Conservation (phyloP, 108 stramenopile species). For the Schizochytrium sp. region DNA sequence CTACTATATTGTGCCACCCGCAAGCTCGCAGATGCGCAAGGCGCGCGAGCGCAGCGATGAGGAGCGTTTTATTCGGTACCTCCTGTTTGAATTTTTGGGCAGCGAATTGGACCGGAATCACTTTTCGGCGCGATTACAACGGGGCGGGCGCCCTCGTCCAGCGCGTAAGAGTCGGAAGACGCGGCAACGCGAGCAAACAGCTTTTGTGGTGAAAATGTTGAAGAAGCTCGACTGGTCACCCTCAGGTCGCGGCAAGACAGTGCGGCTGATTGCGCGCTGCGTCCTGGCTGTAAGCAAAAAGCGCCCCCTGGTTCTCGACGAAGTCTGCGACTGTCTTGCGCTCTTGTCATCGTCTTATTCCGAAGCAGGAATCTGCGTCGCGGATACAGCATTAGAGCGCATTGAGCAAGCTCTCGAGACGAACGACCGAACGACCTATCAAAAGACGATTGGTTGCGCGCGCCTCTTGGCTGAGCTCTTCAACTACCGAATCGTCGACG, state of each 20-base stretch:
- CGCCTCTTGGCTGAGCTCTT: background rate
- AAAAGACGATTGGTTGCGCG: background rate
- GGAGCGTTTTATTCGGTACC: background rate
- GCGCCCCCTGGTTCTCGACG: background rate
- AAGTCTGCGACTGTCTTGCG: constrained; percentile 3
- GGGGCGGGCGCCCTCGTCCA: background rate
- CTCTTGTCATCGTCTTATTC: background rate
- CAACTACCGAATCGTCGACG: background rate
- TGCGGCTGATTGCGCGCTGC: background rate
- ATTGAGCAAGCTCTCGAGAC: background rate
- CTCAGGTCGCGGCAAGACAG: background rate
- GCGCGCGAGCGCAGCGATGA: background rate
- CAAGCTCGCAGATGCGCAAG: background rate
- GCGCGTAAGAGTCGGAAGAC: background rate
- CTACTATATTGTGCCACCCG: background rate
- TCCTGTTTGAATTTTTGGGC: background rate
- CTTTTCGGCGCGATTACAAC: background rate
- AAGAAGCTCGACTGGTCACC: background rate
- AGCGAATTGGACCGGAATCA: background rate
- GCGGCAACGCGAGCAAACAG: background rate
- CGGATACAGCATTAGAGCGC: background rate
- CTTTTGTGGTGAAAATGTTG: background rate
- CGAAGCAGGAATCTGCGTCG: background rate
- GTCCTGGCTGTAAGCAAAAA: background rate
- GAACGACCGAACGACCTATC: background rate